Evolutionary conservation across 208 protist species (phyloP).

Genomic region (Trypanosoma conorhini): DNA sequence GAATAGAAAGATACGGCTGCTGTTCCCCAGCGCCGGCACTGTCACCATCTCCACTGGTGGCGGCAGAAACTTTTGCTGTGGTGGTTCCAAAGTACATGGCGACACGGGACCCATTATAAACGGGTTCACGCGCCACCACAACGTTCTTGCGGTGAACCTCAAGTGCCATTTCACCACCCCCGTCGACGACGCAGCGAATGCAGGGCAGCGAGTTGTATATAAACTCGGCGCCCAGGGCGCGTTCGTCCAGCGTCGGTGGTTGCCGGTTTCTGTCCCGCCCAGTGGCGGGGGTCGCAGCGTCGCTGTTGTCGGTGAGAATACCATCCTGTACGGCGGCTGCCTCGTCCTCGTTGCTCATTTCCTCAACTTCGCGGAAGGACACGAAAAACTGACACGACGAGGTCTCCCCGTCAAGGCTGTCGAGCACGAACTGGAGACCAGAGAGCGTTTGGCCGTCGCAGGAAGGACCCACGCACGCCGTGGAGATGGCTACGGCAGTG

Average conservation of each 20-base stretch:
- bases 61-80: neutral
- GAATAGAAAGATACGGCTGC: slow-evolving; percentile 21
- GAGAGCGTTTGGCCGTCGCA: slow-evolving; percentile 12
- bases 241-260: slow-evolving; percentile 1
- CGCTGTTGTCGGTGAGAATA: neutral
- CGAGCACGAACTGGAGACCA: slow-evolving; percentile 19
- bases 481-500: slow-evolving; percentile 15
- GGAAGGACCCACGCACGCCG: slow-evolving; percentile 16
- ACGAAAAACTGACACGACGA: slow-evolving; percentile 25
- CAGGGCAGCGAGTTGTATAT: slow-evolving; percentile 22
- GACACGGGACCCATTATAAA: slow-evolving; percentile 8
- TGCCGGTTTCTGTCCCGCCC: neutral
- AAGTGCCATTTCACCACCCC: slow-evolving; percentile 9
- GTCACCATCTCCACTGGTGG: neutral
- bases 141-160: slow-evolving; percentile 19
- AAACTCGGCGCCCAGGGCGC: slow-evolving; percentile 14
- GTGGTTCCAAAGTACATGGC: slow-evolving; percentile 21
- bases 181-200: slow-evolving; percentile 10
- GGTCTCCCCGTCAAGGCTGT: neutral
- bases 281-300: neutral
- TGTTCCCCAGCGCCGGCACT: neutral
- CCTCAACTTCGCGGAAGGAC: slow-evolving; percentile 15
- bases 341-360: slow-evolving; percentile 8
- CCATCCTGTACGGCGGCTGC: neutral
- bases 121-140: slow-evolving; percentile 5